These are phyloP conservation scores for Eimeria acervulina DNA, from an alignment of 169 alveolate species.

Conservation along the genomic window DNA sequence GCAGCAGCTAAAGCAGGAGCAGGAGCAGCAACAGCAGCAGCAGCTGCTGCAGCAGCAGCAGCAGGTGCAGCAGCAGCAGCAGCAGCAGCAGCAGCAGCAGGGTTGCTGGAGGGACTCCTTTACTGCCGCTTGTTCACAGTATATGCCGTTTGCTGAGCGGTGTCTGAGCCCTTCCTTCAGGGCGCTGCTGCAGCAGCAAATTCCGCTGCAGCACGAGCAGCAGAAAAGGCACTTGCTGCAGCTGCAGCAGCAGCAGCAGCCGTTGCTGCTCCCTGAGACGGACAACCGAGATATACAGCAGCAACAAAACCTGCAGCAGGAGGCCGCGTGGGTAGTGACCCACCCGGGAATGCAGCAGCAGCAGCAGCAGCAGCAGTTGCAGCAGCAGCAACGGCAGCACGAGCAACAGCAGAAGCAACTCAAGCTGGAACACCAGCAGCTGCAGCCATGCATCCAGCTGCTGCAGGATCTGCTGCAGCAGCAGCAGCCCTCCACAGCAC, in stretches of 20 bases:
- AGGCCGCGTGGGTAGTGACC: too few species aligned
- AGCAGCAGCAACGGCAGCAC: not conserved
- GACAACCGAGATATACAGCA: not conserved
- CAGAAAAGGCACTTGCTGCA: not conserved
- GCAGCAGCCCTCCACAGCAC: not conserved
- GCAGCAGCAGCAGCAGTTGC: not conserved
- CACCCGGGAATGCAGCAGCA: not conserved
- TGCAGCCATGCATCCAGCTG: too few species aligned
- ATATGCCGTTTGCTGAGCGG: too few species aligned
- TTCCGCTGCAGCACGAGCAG: not conserved
- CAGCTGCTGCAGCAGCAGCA: too few species aligned
- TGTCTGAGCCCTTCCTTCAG: too few species aligned
- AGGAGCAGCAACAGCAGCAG: too few species aligned
- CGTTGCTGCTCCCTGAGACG: not conserved
- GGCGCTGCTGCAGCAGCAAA: too few species aligned
- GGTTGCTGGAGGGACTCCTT: too few species aligned
- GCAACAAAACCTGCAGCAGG: not conserved
- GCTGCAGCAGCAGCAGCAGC: not conserved
- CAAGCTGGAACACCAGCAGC: not conserved
- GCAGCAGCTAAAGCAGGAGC: too few species aligned
- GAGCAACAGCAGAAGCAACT: not conserved
- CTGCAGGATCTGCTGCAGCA: not conserved
- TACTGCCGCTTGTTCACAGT: too few species aligned
- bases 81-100: too few species aligned
- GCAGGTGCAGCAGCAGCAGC: too few species aligned